A percentile compares a stretch with the other conserved stretches of the same genome.
Conservation (phyloP, 768 basidiomycete genomes). For the Russula compacta region DNA sequence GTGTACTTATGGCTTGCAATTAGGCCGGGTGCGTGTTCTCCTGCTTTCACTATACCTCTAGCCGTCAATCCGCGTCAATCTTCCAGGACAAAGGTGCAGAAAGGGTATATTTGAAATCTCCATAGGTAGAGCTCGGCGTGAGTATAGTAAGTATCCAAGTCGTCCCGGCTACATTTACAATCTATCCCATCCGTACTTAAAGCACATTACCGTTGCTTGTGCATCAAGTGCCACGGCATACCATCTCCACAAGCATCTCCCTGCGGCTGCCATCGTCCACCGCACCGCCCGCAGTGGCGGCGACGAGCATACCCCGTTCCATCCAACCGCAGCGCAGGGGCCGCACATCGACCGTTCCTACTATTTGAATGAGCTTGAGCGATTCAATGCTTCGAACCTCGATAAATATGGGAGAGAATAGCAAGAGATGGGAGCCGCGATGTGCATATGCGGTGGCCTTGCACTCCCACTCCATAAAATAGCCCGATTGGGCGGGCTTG, state of each 20-base stretch:
- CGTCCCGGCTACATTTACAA: too few relatives aligned
- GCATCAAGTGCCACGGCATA: conserved; percentile 49
- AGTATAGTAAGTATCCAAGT: too few relatives aligned
- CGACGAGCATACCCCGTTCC: neutral
- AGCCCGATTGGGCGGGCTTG: neutral
- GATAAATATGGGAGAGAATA: neutral
- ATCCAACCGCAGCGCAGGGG: neutral
- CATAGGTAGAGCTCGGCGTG: too few relatives aligned
- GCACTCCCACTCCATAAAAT: neutral
- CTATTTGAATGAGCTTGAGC: neutral
- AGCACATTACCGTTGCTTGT: neutral
- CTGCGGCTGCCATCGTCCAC: neutral
- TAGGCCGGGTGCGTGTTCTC: too few relatives aligned
- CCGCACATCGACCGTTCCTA: neutral
- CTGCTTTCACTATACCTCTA: too few relatives aligned
- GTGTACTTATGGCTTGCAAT: too few relatives aligned
- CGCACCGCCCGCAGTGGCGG: too few relatives aligned
- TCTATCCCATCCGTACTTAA: neutral
- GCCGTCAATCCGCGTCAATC: too few relatives aligned
- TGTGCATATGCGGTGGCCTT: neutral
- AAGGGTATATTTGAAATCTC: too few relatives aligned
- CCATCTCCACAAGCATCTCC: conserved; percentile 38
- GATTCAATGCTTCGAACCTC: neutral
- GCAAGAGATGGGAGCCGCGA: neutral
- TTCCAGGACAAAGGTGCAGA: too few relatives aligned